These are phyloP conservation scores for Ceratocystis harringtonii DNA, from an alignment of 2,329 filamentous ascomycete genomes.

Conservation along the genomic window DNA sequence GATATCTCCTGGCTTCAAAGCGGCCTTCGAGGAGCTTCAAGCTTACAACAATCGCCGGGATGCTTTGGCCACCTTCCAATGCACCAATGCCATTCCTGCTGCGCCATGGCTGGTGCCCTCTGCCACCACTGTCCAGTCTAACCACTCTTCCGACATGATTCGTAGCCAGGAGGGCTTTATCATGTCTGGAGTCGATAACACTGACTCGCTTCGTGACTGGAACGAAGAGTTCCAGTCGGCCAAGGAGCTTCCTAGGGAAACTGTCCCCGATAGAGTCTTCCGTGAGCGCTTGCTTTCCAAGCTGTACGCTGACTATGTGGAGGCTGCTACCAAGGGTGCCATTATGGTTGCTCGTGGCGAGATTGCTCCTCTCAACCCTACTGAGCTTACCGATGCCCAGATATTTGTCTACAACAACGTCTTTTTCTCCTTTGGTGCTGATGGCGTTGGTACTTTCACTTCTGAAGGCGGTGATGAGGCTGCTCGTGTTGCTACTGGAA, in stretches of 20 bases:
- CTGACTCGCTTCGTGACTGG: constrained; percentile 91
- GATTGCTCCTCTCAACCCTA: constrained; percentile 85
- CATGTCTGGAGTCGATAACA: constrained; percentile 79
- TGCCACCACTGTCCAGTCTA: constrained; percentile 44
- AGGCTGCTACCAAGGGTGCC: constrained; percentile 81
- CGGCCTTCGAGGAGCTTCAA: constrained; percentile 62
- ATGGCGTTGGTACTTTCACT: constrained; percentile 93
- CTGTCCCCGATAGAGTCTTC: constrained; percentile 90
- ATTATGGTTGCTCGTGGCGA: constrained; percentile 86
- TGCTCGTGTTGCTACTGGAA: constrained; percentile 85
- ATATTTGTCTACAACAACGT: constrained; percentile 99
- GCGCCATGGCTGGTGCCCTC: constrained; percentile 81
- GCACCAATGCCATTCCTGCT: constrained; percentile 84
- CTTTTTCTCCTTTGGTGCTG: constrained; percentile 96
- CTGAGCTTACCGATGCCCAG: constrained; percentile 80
- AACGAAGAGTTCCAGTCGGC: constrained; percentile 99
- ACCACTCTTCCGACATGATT: constrained; percentile 70
- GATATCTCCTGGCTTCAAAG: constrained; percentile 69
- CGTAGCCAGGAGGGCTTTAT: constrained; percentile 87
- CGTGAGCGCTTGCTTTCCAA: constrained; percentile 87
- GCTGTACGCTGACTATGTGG: constrained; percentile 93
- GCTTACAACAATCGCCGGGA: constrained; percentile 76
- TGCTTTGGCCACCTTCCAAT: constrained; percentile 81
- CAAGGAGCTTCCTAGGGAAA: constrained; percentile 82
- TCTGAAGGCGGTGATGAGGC: constrained; percentile 94